phyloP scores from a whole-genome alignment of 1,139 yeast genomes.

The Taphrina wiesneri region DNA sequence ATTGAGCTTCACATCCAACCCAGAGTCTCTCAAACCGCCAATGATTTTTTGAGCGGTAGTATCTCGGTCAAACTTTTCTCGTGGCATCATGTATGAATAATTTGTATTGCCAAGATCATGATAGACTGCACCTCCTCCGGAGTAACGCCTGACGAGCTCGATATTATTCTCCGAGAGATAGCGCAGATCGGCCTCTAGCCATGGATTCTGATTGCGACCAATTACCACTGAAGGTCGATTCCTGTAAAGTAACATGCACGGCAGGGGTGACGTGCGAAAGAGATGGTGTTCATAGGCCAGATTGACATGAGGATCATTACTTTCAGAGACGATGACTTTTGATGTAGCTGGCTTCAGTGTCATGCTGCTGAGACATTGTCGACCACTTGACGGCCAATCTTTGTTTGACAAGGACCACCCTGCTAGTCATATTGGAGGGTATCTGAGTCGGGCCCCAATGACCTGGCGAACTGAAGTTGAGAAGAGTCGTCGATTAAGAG shows the following conservation, averaged over 20 bases:
- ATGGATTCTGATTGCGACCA: constrained; percentile 96
- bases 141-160: constrained; percentile 74
- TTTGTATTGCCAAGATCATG: constrained; percentile 93
- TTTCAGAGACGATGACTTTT: constrained; percentile 46
- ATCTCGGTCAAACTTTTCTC: constrained; percentile 65
- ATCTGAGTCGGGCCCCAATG: not conserved
- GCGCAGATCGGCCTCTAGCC: constrained; percentile 76
- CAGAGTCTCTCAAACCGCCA: constrained; percentile 52
- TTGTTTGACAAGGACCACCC: not conserved
- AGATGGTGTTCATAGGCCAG: constrained; percentile 80
- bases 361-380: not conserved
- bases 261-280: constrained; percentile 55
- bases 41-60: constrained; percentile 60
- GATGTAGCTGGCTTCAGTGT: not conserved
- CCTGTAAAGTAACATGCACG: constrained; percentile 61
- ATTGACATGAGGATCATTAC: constrained; percentile 70
- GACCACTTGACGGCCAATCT: not conserved
- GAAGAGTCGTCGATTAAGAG: constrained; percentile 7
- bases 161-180: constrained; percentile 56
- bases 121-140: constrained; percentile 98
- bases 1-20: constrained; percentile 52
- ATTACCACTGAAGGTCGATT: constrained; percentile 85
- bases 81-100: constrained; percentile 75
- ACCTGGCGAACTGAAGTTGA: not conserved
- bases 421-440: constrained; percentile 1